Evolutionary conservation across 2,329 filamentous ascomycete genomes (phyloP).

Genomic region (Fusarium humuli): DNA sequence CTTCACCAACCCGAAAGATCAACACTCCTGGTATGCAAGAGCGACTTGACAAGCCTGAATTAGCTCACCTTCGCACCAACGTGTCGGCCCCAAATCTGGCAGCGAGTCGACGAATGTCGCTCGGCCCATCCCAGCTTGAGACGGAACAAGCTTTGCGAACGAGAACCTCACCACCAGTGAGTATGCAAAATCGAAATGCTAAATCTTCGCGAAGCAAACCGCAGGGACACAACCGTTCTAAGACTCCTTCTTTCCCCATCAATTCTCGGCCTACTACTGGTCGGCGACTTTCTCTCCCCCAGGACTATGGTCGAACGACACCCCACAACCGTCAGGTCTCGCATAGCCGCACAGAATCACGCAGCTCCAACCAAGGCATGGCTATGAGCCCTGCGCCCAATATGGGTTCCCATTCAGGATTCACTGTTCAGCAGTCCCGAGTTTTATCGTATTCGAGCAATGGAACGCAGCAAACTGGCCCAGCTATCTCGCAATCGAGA

Average conservation of each 20-base stretch:
- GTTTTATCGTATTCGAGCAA: conserved; percentile 36
- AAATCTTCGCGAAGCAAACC: conserved; percentile 39
- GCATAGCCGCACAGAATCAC: conserved; percentile 25
- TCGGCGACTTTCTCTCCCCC: conserved; percentile 36
- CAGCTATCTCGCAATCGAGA: conserved; percentile 18
- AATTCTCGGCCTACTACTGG: conserved; percentile 9
- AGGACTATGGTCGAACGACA: conserved; percentile 35
- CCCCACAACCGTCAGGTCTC: conserved; percentile 29
- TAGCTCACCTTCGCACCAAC: conserved; percentile 33
- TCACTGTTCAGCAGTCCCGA: conserved; percentile 20
- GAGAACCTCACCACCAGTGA: conserved; percentile 56
- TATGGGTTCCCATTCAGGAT: conserved; percentile 19
- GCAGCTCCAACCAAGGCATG: conserved; percentile 25
- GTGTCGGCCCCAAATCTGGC: conserved; percentile 47
- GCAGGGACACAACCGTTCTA: conserved; percentile 21
- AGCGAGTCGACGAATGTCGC: conserved; percentile 18
- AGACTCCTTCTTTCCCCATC: conserved; percentile 31
- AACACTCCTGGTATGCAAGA: not conserved
- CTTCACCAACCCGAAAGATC: conserved; percentile 12
- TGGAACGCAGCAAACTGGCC: conserved; percentile 21
- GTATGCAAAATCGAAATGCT: conserved; percentile 56
- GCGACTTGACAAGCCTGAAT: conserved; percentile 29
- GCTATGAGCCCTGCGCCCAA: conserved; percentile 4
- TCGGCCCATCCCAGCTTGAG: conserved; percentile 18
- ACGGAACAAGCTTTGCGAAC: conserved; percentile 44